Percentiles rank a stretch among this genome's conserved stretches.
Conservation (phyloP, 768 basidiomycete species). For the Kwoniella mangroviensis region DNA sequence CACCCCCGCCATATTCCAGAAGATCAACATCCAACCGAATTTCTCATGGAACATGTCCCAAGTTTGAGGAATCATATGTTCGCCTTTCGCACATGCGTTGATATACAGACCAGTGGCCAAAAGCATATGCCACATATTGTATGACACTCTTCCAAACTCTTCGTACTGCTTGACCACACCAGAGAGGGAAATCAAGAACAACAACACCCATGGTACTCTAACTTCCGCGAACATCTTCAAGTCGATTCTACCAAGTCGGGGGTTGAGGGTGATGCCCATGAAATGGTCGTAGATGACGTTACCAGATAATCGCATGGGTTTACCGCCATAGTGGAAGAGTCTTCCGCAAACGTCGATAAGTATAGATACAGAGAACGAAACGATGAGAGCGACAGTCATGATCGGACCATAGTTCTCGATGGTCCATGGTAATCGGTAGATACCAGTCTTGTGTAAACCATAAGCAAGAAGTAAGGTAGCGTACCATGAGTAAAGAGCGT, state of each 20-base stretch:
- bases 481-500: conserved; percentile 84
- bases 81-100: conserved; percentile 93
- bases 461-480: conserved; percentile 76
- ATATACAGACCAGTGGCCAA: conserved; percentile 95
- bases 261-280: conserved; percentile 95
- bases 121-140: conserved; percentile 96
- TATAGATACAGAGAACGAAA: conserved; percentile 79
- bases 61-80: conserved; percentile 58
- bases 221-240: conserved; percentile 99
- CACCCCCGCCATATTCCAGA: conserved; percentile 68
- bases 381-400: conserved; percentile 94
- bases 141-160: conserved; percentile 84
- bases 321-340: conserved; percentile 66
- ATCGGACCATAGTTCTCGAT: conserved; percentile 95
- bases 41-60: conserved; percentile 99
- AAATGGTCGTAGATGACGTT: conserved; percentile 93
- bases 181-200: conserved; percentile 89
- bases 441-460: conserved; percentile 73
- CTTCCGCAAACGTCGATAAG: conserved; percentile 80
- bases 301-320: conserved; percentile 90
- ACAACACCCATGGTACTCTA: conserved; percentile 93
- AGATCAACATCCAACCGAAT: conserved; percentile 92
- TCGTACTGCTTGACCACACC: conserved; percentile 97
- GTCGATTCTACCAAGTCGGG: conserved; percentile 86
- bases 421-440: conserved; percentile 90